Conservation (phyloP, 345 rosid genomes). For the Pistacia integerrima region DNA sequence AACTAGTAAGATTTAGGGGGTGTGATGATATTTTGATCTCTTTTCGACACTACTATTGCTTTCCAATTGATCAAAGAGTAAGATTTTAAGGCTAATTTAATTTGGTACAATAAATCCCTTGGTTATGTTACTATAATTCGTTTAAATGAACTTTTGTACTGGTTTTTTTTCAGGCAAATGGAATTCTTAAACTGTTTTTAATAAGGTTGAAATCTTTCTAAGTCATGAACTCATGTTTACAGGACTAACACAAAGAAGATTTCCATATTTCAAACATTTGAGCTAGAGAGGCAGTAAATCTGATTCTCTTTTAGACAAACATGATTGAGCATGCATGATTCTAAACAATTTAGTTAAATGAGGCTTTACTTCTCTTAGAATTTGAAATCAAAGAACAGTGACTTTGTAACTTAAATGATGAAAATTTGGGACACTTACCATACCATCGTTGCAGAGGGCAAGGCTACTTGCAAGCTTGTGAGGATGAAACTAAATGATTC, state of each 20-base stretch:
- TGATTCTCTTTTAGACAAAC: neutral
- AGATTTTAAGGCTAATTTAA: neutral
- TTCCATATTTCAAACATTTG: too few relatives aligned
- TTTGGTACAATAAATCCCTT: neutral
- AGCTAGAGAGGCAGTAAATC: too few relatives aligned
- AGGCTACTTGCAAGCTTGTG: constrained; percentile 46
- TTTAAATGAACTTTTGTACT: neutral
- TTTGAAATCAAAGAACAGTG: too few relatives aligned
- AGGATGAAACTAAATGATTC: constrained; percentile 40
- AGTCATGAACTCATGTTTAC: too few relatives aligned
- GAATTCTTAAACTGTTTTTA: neutral
- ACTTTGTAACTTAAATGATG: neutral
- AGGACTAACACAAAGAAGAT: too few relatives aligned
- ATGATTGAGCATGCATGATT: neutral
- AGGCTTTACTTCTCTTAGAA: neutral
- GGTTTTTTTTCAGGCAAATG: neutral
- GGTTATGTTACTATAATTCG: neutral
- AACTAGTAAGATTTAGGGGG: neutral
- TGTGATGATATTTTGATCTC: neutral
- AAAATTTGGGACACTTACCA: constrained; percentile 46
- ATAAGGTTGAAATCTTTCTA: too few relatives aligned
- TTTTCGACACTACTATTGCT: neutral
- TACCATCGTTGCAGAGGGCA: constrained; percentile 79
- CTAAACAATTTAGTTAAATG: neutral
- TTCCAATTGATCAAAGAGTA: neutral